These are phyloP conservation scores for Kalaharituber pfeilii DNA, from an alignment of 2,329 filamentous ascomycete genomes.

Conservation along the genomic window DNA sequence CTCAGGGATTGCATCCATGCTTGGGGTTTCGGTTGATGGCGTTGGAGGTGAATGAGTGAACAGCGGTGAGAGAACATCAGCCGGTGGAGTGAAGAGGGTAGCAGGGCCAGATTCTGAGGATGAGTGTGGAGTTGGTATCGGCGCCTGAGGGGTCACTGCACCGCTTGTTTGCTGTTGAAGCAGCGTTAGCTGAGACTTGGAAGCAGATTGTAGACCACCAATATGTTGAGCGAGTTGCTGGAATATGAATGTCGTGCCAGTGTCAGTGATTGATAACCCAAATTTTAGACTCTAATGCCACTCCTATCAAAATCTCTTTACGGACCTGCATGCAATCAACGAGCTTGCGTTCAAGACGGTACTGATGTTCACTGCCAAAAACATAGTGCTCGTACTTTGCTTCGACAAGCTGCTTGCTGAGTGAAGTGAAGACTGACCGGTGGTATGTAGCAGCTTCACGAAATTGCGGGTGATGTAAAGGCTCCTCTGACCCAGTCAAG, in stretches of 20 bases:
- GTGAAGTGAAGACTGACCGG: constrained; percentile 36
- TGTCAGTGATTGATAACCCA: constrained; percentile 6
- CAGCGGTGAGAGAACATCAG: background rate
- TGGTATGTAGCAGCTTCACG: constrained; percentile 35
- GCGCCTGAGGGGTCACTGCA: no score
- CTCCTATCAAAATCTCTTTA: background rate
- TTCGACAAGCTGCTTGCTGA: constrained; percentile 44
- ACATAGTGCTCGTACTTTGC: constrained; percentile 48
- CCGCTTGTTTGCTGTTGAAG: background rate
- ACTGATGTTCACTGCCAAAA: constrained; percentile 42
- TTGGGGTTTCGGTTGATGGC: background rate
- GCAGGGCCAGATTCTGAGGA: background rate
- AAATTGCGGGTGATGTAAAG: constrained; percentile 37
- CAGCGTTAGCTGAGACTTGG: constrained; percentile 72
- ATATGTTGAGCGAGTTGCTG: constrained; percentile 70
- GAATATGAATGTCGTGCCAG: no score
- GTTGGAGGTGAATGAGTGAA: background rate
- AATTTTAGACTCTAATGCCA: background rate
- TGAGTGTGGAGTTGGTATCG: background rate
- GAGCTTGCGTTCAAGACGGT: constrained; percentile 59
- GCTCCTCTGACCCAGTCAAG: constrained; percentile 41
- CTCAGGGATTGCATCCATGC: constrained; percentile 3
- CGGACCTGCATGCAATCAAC: constrained; percentile 52
- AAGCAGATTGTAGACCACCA: constrained; percentile 75
- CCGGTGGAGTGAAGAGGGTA: background rate